Evolutionary conservation across 208 protist species (phyloP), one percentile per base, ranked within the genome.

Genomic region (Novymonas esmeraldas): DNA sequence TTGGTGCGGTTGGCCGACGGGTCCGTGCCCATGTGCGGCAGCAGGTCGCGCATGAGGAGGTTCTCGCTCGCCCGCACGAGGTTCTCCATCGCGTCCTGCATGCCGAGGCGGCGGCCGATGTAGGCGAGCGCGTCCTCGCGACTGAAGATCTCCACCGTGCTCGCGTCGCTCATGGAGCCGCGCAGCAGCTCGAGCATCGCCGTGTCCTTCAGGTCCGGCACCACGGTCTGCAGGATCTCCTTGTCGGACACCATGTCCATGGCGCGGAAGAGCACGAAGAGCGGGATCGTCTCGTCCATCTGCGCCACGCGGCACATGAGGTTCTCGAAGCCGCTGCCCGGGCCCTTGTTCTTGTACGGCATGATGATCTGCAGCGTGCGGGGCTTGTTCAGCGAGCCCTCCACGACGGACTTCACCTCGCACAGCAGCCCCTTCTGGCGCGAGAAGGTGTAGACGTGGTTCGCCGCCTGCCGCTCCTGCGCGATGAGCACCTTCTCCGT

Each of bases 401-500:
- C 83, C 2, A 99, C 82, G 36, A 87, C 92, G 9, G 97, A 98
- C 75, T 96, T 97, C 45, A 99, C 98, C 74, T 99, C 98, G 26
- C 98, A 97, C 36, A 98, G 73, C 62, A 98, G 72, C 14, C 92
- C 85, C 42, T 93, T 93, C 41, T 85, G 85, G 51, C 98, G 98
- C 18, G 88, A 97, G 67, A 99, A 99, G 56, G 87, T 89, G 71
- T 95, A 95, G 63, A 99, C 98, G 64, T 99, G 84, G 79, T 99
- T 99, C 64, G 99, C 99, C 16, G 94, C 95, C 48, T 99, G 87
- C 44, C 97, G 91, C 78, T 98, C 95, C 64, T 98, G 96, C 33
- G 98, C 93, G 6, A 99, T 78, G 51, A 98, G 80, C 9, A 99
- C 98, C 84, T 99, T 99, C 74, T 99, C 99, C 14, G 95, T 95